A percentile compares a stretch with the other conserved stretches of the same genome.
Conservation (phyloP, 2,329 filamentous ascomycete species). For the Ramularia collo-cygni region DNA sequence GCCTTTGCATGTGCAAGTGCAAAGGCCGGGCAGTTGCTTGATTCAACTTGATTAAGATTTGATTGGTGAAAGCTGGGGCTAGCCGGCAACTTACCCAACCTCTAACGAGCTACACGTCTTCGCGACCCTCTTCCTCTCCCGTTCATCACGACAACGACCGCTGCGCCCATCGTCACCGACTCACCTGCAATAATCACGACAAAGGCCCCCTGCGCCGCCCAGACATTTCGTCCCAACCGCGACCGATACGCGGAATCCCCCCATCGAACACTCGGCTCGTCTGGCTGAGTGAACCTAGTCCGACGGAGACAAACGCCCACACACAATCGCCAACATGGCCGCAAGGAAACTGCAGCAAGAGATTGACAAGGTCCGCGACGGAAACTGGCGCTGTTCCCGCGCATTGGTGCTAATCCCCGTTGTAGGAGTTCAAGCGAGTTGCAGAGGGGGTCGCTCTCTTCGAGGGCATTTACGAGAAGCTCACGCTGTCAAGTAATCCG, state of each 20-base stretch:
- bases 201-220: not conserved
- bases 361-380: conserved; percentile 72
- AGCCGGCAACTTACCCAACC: too few relatives aligned
- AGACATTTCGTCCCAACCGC: conserved; percentile 3
- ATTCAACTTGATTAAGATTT: too few relatives aligned
- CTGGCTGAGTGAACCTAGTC: not conserved
- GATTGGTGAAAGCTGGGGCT: too few relatives aligned
- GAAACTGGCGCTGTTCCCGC: not conserved
- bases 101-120: not conserved
- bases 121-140: not conserved
- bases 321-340: conserved; percentile 60
- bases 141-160: too few relatives aligned
- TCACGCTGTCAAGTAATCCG: conserved; percentile 82
- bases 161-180: too few relatives aligned
- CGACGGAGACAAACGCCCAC: conserved; percentile 10
- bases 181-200: too few relatives aligned
- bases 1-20: too few relatives aligned
- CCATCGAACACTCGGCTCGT: not conserved
- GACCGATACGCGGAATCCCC: conserved; percentile 2
- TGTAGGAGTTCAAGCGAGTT: conserved; percentile 78
- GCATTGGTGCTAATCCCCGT: conserved; percentile 14
- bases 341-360: conserved; percentile 95
- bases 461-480: conserved; percentile 95
- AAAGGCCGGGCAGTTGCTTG: too few relatives aligned
- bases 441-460: conserved; percentile 87